Evolutionary conservation across 169 alveolate species (phyloP), one percentile per base, ranked within the genome.

Genomic region (Plasmodium relictum): DNA sequence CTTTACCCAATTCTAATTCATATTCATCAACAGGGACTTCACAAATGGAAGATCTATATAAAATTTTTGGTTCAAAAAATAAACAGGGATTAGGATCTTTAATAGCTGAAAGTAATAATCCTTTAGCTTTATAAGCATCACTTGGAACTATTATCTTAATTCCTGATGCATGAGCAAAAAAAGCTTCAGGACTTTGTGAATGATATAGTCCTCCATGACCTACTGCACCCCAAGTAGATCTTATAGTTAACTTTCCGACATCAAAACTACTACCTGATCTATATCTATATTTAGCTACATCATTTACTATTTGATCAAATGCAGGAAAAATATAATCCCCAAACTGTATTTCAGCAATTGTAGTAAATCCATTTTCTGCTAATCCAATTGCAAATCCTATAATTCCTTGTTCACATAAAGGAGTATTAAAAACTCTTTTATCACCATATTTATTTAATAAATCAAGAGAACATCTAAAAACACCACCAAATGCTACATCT

Each of bases 401-500:
- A 37, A 98, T 98, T 1, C 99, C 99, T 94, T 97, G 98, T 88
- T 98, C 99, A 45, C 98, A 94, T 22, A 98, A 93, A n/a, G 99
- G 99, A 44, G 99, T 96, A 93, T 97, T 98, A 94, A 96, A 97
- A 12, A 97, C 99, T 73, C 99, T 94, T 16, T 94, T 95, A 16
- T 93, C 94, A 5, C 99, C 99, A 88, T 96, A 97, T 74, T 97
- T 96, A 52, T 97, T 99, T 68, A 95, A 92, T 59, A 98, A 92
- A 31, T 97, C 99, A 58, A 97, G 96, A 18, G 99, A 96, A 94
- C 99, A 97, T 65, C 99, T 96, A 93, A 98, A 98, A 6, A 98
- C 99, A 0, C 99, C 99, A n/a, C 99, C 99, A 88, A 98, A 98
- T 20, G 99, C 99, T 42, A 98, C 99, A 91, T 98, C 99, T 91